phyloP scores from a whole-genome alignment of 306 rosid species.

The Citrullus colocynthis region DNA sequence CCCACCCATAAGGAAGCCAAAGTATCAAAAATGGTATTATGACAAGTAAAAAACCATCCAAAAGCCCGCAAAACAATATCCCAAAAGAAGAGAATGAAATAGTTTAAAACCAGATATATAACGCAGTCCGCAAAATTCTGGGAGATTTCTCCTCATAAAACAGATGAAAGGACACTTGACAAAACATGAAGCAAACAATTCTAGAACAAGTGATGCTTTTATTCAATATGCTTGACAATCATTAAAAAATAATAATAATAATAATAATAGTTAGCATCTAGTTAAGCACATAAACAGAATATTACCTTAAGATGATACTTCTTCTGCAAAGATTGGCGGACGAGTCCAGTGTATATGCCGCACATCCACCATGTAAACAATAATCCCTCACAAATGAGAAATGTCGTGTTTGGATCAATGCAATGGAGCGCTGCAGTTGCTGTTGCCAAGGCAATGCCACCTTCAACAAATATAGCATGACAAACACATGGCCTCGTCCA shows the following conservation, averaged over 20 bases:
- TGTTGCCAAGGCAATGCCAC: slow-evolving; percentile 77
- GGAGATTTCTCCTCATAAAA: neutral
- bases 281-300: neutral
- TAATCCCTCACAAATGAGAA: slow-evolving; percentile 75
- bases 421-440: slow-evolving; percentile 53
- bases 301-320: slow-evolving; percentile 86
- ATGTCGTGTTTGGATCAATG: slow-evolving; percentile 47
- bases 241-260: neutral
- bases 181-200: neutral
- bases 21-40: too few relatives aligned
- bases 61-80: too few relatives aligned
- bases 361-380: slow-evolving; percentile 98
- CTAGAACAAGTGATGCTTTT: neutral
- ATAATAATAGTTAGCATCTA: neutral
- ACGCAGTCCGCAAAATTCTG: neutral
- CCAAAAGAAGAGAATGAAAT: neutral
- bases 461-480: slow-evolving; percentile 87
- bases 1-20: too few relatives aligned
- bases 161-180: neutral
- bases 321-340: slow-evolving; percentile 81
- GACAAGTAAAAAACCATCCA: too few relatives aligned
- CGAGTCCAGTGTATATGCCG: slow-evolving; percentile 79
- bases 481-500: slow-evolving; percentile 81
- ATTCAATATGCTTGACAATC: neutral
- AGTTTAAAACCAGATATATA: neutral